Evolutionary conservation across 768 basidiomycete genomes (phyloP).

Genomic region (Leucogyrophana mollusca): DNA sequence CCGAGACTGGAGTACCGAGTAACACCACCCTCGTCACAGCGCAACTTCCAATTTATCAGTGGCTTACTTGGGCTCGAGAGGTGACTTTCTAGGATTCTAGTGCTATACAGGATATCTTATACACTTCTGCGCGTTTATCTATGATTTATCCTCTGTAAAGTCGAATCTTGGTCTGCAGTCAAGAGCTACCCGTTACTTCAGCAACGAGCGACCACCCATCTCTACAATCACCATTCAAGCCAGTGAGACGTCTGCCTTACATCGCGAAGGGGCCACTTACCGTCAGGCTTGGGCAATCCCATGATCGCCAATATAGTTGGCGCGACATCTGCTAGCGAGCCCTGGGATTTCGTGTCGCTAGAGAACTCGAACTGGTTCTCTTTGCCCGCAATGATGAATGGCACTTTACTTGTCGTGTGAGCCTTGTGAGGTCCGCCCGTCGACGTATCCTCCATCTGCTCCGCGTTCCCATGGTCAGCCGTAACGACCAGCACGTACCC

Average conservation of each 20-base stretch:
- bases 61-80: no score
- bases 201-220: constrained; percentile 28
- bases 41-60: no score
- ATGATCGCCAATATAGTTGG: constrained; percentile 83
- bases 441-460: constrained; percentile 85
- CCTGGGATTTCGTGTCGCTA: constrained; percentile 47
- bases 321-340: constrained; percentile 87
- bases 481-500: constrained; percentile 89
- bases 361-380: constrained; percentile 49
- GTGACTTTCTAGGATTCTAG: no score
- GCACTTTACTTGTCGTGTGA: constrained; percentile 86
- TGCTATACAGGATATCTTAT: no score
- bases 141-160: no score
- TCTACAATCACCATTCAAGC: constrained; percentile 11
- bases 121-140: no score
- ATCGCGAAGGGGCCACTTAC: constrained; percentile 34
- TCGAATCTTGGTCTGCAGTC: no score
- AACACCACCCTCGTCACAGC: no score
- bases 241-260: background rate
- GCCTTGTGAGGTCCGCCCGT: constrained; percentile 90
- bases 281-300: constrained; percentile 70
- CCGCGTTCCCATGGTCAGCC: constrained; percentile 94
- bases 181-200: no score
- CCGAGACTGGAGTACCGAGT: no score
- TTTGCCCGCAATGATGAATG: constrained; percentile 83